Base-by-base conservation (phyloP, 495 filamentous ascomycete species). In the Aspergillus funiculosus region DNA sequence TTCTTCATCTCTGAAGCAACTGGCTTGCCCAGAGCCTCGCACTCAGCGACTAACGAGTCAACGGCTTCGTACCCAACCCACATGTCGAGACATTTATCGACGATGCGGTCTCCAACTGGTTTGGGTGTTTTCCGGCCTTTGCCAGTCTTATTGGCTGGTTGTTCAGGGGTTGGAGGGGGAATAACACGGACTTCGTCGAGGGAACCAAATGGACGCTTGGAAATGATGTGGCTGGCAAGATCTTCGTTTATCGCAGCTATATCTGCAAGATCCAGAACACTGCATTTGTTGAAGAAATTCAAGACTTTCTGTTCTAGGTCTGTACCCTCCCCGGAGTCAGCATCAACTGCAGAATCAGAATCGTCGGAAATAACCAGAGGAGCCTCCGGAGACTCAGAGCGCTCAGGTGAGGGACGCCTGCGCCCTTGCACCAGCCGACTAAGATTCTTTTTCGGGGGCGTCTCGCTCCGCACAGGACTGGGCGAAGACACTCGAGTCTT, bases 201-300 rank as follows among this genome's bases (percentile, higher is more conserved):
- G 15, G 63, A 70, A 2, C 46, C 52, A 49, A 90, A 96, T 0
- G 89, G 88, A 26, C 83, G 79, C 29, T 82, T 66, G 0, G 76
- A 68, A 1, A 91, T 60, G 46, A 98, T 77, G 7, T 76, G 35
- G 20, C 79, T 66, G 0, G 87, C 84, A 40, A 76, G 69, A 9
- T 80, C 79, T 45, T 85, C 78, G 2, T 82, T 81, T 14, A 83
- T 77, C 34, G 75, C 76, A 9, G 87, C 82, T 31, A 94, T 82
- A 55, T 94, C 89, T 2, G 81, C 77, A 13, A 98, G 74, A 35
- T 87, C 82, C 19, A 81, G 72, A 11, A 71, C 64, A 2, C 77
- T 74, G 63, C 87, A 92, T 0, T 73, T 81, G 58, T 98, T 97
- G 64, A 98, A 79, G 59, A 87, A 94, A 0, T 79, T 73, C 13